These are phyloP conservation scores for Parasarocladium wereldwijsianum DNA, from an alignment of 2,329 filamentous ascomycete species.

Conservation along the genomic window DNA sequence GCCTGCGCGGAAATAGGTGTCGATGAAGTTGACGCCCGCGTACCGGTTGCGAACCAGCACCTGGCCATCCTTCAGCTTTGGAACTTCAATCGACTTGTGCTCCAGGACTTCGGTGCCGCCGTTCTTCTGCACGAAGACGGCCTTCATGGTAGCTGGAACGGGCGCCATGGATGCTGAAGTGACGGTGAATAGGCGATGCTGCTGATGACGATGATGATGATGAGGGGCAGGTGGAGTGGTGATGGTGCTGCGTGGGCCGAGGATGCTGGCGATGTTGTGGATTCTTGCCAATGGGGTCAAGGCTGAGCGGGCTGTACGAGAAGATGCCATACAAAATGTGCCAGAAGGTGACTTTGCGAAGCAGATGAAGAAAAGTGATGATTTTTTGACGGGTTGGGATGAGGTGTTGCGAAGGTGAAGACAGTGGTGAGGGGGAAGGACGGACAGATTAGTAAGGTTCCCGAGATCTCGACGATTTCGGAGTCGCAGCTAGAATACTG, in stretches of 20 bases:
- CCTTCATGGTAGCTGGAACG: conserved; percentile 56
- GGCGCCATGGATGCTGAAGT: conserved; percentile 47
- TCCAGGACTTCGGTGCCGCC: conserved; percentile 59
- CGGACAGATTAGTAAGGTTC: too few relatives aligned
- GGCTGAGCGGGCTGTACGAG: too few relatives aligned
- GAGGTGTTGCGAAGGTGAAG: too few relatives aligned
- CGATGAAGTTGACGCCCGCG: conserved; percentile 77
- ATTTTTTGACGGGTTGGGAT: too few relatives aligned
- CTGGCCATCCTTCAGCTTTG: conserved; percentile 51
- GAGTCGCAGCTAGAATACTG: too few relatives aligned
- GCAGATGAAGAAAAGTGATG: too few relatives aligned
- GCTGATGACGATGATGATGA: background rate
- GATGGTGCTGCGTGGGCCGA: background rate
- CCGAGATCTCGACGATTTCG: too few relatives aligned
- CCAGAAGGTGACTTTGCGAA: too few relatives aligned
- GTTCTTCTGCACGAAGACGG: conserved; percentile 47
- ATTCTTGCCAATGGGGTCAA: too few relatives aligned
- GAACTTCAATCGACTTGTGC: conserved; percentile 51
- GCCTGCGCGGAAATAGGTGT: conserved; percentile 79
- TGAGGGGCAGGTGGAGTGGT: background rate
- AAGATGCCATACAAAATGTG: too few relatives aligned
- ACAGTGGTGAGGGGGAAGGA: too few relatives aligned
- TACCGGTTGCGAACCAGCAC: conserved; percentile 70
- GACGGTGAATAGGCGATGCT: conserved; percentile 4
- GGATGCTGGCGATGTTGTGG: too few relatives aligned